phyloP scores from a whole-genome alignment of 2,329 filamentous ascomycete genomes.

The Blastomyces percursus region DNA sequence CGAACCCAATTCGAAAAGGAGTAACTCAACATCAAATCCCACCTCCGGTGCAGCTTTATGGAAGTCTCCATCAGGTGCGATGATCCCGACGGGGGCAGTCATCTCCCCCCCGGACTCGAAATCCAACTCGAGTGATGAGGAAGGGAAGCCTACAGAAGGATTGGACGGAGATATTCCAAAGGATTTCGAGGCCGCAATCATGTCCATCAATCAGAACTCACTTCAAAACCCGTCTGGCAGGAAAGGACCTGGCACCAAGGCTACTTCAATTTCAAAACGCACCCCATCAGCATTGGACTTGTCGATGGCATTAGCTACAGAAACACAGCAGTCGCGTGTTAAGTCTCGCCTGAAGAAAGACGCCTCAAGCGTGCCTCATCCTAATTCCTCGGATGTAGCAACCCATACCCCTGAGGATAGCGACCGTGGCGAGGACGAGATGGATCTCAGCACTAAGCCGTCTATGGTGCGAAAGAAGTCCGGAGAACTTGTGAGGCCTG shows the following conservation, averaged over 20 bases:
- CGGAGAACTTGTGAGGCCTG: conserved; percentile 87
- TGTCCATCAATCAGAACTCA: conserved; percentile 51
- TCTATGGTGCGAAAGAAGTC: conserved; percentile 97
- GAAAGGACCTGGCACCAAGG: conserved; percentile 10
- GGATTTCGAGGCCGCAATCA: conserved; percentile 72
- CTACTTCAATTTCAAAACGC: conserved; percentile 12
- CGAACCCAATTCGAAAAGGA: not conserved
- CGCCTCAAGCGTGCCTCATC: not conserved
- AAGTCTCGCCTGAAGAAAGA: not conserved
- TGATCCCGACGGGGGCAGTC: conserved; percentile 72
- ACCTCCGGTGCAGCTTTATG: conserved; percentile 38
- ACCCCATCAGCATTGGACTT: not conserved
- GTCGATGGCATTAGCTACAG: conserved; percentile 3
- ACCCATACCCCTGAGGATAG: conserved; percentile 30
- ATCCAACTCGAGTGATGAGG: conserved; percentile 73
- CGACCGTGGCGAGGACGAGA: conserved; percentile 48
- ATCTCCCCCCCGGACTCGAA: conserved; percentile 85
- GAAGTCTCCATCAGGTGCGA: conserved; percentile 70
- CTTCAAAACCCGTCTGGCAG: conserved; percentile 15
- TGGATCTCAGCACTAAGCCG: conserved; percentile 56
- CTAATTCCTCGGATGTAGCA: conserved; percentile 18
- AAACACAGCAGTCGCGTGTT: conserved; percentile 1
- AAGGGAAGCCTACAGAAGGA: conserved; percentile 42
- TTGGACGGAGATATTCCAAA: conserved; percentile 39
- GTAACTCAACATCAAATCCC: conserved; percentile 7